Evolutionary conservation across 768 basidiomycete genomes (phyloP).

Genomic region (Pleurotus sapidus): DNA sequence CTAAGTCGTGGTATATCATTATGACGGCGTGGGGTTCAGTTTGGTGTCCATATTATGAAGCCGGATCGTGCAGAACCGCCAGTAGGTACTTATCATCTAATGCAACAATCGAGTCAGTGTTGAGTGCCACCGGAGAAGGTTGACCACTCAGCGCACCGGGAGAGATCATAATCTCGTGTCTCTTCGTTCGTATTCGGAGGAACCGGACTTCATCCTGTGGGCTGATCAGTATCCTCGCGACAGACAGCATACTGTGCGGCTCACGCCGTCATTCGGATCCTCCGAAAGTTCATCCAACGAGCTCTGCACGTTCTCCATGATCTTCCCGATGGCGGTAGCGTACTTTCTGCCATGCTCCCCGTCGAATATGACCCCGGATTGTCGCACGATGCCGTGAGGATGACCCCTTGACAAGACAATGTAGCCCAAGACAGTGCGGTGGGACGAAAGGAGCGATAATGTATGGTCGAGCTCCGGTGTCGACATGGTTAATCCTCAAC

Average conservation of each 20-base stretch:
- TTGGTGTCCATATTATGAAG: constrained; percentile 27
- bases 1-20: no score
- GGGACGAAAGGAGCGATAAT: constrained; percentile 69
- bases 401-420: constrained; percentile 75
- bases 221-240: neutral
- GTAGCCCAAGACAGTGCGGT: constrained; percentile 85
- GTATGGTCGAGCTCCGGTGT: constrained; percentile 85
- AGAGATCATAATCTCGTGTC: constrained; percentile 93
- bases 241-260: constrained; percentile 18
- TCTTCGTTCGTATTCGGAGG: constrained; percentile 86
- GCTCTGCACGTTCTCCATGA: constrained; percentile 73
- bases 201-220: constrained; percentile 81
- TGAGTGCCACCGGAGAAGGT: neutral
- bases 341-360: constrained; percentile 80
- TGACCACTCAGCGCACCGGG: constrained; percentile 59
- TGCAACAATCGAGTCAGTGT: neutral
- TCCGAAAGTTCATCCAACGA: constrained; percentile 77
- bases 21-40: no score
- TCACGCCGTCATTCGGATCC: constrained; percentile 55
- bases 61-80: constrained; percentile 81
- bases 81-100: constrained; percentile 78
- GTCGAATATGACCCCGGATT: constrained; percentile 83
- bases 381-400: constrained; percentile 76
- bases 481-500: no score
- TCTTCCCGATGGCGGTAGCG: constrained; percentile 67